phyloP scores from a whole-genome alignment of 1,139 yeast genomes.

The Taphrina communis region DNA sequence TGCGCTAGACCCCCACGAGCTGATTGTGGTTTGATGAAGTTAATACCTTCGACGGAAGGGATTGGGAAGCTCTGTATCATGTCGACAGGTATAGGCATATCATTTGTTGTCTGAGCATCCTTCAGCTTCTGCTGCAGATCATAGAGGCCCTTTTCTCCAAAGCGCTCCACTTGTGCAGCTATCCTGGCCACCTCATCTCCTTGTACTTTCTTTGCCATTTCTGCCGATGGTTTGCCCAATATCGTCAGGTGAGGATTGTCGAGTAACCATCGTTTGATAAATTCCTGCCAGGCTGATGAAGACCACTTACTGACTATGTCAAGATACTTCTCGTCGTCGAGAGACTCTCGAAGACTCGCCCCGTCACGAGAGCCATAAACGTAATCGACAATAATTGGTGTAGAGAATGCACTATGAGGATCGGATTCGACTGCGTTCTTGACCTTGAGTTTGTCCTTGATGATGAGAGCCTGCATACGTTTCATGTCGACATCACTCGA shows the following conservation, averaged over 20 bases:
- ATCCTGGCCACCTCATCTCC: constrained; percentile 59
- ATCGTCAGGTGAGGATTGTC: constrained; percentile 75
- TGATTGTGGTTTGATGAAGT: constrained; percentile 72
- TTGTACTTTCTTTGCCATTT: constrained; percentile 62
- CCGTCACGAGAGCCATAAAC: constrained; percentile 75
- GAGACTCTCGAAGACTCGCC: constrained; percentile 61
- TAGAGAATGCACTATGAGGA: constrained; percentile 55
- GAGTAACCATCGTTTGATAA: constrained; percentile 63
- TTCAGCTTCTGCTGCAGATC: constrained; percentile 60
- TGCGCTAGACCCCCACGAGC: constrained; percentile 56
- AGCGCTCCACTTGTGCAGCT: constrained; percentile 58
- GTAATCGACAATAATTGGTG: constrained; percentile 76
- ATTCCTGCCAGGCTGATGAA: constrained; percentile 67
- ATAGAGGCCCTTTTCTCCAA: constrained; percentile 68
- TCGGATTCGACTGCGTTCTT: constrained; percentile 57
- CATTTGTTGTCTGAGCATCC: constrained; percentile 70
- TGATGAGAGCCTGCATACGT: constrained; percentile 70
- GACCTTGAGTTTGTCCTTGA: constrained; percentile 67
- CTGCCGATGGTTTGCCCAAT: constrained; percentile 74
- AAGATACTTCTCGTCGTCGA: constrained; percentile 65
- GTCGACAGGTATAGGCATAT: constrained; percentile 73
- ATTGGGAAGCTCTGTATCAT: constrained; percentile 65
- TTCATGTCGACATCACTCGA: constrained; percentile 63
- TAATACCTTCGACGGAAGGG: constrained; percentile 77
- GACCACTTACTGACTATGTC: constrained; percentile 68